Conservation (phyloP, 257 asterid genomes). For the Rauvolfia tetraphylla region DNA sequence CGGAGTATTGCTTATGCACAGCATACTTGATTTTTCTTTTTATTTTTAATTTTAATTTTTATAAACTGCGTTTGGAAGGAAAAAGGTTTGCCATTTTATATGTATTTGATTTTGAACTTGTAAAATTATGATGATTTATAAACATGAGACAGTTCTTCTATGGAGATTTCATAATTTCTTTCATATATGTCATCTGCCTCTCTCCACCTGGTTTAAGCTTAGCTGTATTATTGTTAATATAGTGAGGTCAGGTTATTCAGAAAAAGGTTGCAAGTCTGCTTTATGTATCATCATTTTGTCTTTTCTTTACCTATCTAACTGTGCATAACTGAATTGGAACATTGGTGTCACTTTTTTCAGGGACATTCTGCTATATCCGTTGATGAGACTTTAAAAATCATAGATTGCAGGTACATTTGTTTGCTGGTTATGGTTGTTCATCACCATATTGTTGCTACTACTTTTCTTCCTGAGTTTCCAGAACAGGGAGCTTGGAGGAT, state of each 20-base stretch:
- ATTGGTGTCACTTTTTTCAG: conserved; percentile 38
- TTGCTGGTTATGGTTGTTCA: neutral
- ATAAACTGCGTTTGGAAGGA: neutral
- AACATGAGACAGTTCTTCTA: neutral
- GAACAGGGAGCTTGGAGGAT: conserved; percentile 4
- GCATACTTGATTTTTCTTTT: neutral
- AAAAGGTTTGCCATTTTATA: neutral
- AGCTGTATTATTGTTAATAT: neutral
- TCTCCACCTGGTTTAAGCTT: neutral
- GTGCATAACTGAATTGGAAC: conserved; percentile 7
- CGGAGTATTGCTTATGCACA: neutral
- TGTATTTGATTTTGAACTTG: neutral
- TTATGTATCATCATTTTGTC: neutral
- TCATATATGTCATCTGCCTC: neutral
- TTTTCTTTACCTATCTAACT: neutral
- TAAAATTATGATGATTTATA: neutral
- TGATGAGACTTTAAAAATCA: conserved; percentile 71
- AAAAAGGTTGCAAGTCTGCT: neutral
- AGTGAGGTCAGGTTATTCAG: neutral
- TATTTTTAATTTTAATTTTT: neutral
- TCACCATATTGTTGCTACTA: neutral
- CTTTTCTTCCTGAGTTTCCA: neutral
- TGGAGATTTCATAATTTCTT: conserved; percentile 8
- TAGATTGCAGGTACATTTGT: conserved; percentile 63
- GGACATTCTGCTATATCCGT: conserved; percentile 69